These are phyloP conservation scores for Cercospora janseana DNA, from an alignment of 2,329 filamentous ascomycete genomes.

Conservation along the genomic window DNA sequence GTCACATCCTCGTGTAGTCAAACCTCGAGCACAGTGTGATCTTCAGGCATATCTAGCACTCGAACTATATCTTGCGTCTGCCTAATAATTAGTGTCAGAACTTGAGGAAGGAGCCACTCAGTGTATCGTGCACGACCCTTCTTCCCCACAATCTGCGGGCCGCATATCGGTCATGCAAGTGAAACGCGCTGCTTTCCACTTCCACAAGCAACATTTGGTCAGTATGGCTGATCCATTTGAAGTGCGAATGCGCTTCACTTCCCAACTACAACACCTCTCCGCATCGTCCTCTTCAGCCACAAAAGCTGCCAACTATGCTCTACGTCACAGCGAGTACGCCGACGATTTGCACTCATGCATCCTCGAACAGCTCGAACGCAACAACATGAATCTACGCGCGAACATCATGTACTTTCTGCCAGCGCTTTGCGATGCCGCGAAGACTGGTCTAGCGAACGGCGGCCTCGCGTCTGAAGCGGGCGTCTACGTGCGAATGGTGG, in stretches of 20 bases:
- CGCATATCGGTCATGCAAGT: not conserved
- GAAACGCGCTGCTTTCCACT: not conserved
- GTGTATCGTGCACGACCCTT: not conserved
- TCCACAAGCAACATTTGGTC: not conserved
- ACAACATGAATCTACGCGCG: conserved; percentile 92
- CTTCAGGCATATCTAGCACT: too few species aligned
- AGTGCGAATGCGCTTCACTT: conserved; percentile 95
- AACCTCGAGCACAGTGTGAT: too few species aligned
- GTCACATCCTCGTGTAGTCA: too few species aligned
- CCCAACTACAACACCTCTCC: conserved; percentile 83
- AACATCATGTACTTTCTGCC: conserved; percentile 99
- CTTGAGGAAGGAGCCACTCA: too few species aligned
- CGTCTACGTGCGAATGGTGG: conserved; percentile 90
- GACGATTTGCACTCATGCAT: conserved; percentile 98
- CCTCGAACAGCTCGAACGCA: conserved; percentile 87
- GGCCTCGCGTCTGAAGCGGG: conserved; percentile 7
- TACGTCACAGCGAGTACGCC: conserved; percentile 91
- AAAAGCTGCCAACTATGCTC: conserved; percentile 90
- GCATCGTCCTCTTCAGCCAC: conserved; percentile 84
- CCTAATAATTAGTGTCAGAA: too few species aligned
- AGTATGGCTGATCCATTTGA: conserved; percentile 85
- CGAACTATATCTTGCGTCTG: too few species aligned
- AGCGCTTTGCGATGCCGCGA: conserved; percentile 82
- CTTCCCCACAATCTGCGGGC: not conserved
- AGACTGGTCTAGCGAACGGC: conserved; percentile 64